Percentiles rank a stretch among this genome's conserved stretches.
Conservation (phyloP, 352 stramenopile species). For the Pythium utonaiense region DNA sequence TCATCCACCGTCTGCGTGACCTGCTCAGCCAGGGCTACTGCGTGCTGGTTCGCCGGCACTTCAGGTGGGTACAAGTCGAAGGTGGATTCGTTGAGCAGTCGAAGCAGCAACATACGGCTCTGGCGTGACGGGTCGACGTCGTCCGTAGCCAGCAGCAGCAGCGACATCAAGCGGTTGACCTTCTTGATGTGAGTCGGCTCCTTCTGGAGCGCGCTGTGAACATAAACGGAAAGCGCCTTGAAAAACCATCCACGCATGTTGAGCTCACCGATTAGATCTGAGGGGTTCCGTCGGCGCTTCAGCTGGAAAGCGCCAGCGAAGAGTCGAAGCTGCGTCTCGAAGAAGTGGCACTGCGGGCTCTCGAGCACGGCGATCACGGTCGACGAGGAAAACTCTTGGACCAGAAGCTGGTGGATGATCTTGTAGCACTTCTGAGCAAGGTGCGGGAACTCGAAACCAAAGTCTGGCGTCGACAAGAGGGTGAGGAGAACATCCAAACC, state of each 20-base stretch:
- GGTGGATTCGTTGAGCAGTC: slow-evolving; percentile 59
- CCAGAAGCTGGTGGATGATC: slow-evolving; percentile 58
- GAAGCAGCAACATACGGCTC: slow-evolving; percentile 66
- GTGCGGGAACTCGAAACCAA: slow-evolving; percentile 59
- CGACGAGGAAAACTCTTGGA: slow-evolving; percentile 64
- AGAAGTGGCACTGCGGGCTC: slow-evolving; percentile 59
- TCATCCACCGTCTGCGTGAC: slow-evolving; percentile 49
- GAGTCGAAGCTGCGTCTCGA: slow-evolving; percentile 59
- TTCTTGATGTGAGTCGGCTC: slow-evolving; percentile 68
- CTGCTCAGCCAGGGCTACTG: slow-evolving; percentile 65
- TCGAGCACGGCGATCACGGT: slow-evolving; percentile 53
- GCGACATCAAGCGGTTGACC: slow-evolving; percentile 58
- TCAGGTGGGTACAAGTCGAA: slow-evolving; percentile 57
- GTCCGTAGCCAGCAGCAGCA: slow-evolving; percentile 41
- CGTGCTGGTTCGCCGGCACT: slow-evolving; percentile 66
- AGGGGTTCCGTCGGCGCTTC: slow-evolving; percentile 9
- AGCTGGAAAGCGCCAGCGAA: slow-evolving; percentile 29
- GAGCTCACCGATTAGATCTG: slow-evolving; percentile 30
- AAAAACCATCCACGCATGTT: slow-evolving; percentile 86
- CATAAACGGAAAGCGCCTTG: slow-evolving; percentile 71
- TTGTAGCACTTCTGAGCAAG: slow-evolving; percentile 65
- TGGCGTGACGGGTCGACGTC: slow-evolving; percentile 33
- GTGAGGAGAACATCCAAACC: slow-evolving; percentile 66
- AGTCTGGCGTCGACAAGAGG: slow-evolving; percentile 69
- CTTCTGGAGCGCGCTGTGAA: slow-evolving; percentile 69